Evolutionary conservation across 768 basidiomycete species (phyloP).

Genomic region (Xanthoconium purpureum): DNA sequence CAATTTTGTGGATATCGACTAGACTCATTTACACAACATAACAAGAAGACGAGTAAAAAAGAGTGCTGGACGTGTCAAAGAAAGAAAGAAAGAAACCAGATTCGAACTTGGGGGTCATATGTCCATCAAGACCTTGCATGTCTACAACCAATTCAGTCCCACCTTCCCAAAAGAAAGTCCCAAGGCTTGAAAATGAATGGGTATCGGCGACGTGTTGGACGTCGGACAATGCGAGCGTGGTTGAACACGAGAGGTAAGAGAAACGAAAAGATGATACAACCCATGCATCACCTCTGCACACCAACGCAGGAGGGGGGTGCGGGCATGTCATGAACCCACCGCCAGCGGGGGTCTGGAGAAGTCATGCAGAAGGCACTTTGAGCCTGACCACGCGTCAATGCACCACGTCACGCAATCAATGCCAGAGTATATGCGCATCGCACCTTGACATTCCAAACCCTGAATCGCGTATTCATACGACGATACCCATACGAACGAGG

Average conservation of each 20-base stretch:
- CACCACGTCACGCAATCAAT: neutral
- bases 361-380: slow-evolving; percentile 40
- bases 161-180: neutral
- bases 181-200: neutral
- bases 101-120: neutral
- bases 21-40: neutral
- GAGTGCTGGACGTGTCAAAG: neutral
- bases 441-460: slow-evolving; percentile 19
- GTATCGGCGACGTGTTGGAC: neutral
- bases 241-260: neutral
- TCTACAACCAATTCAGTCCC: slow-evolving; percentile 7
- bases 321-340: slow-evolving; percentile 16
- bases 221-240: neutral
- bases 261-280: slow-evolving; percentile 10
- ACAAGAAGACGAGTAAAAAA: neutral
- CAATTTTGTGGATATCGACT: neutral
- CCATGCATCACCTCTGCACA: slow-evolving; percentile 62
- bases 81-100: neutral
- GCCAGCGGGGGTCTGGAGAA: slow-evolving; percentile 61
- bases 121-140: neutral
- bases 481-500: slow-evolving; percentile 54
- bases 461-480: slow-evolving; percentile 32
- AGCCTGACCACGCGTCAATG: neutral
- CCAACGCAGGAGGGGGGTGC: slow-evolving; percentile 44
- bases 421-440: neutral